Percentiles rank a stretch among this genome's conserved stretches.
Conservation (phyloP, 306 rosid species). For the Bauhinia variegata region DNA sequence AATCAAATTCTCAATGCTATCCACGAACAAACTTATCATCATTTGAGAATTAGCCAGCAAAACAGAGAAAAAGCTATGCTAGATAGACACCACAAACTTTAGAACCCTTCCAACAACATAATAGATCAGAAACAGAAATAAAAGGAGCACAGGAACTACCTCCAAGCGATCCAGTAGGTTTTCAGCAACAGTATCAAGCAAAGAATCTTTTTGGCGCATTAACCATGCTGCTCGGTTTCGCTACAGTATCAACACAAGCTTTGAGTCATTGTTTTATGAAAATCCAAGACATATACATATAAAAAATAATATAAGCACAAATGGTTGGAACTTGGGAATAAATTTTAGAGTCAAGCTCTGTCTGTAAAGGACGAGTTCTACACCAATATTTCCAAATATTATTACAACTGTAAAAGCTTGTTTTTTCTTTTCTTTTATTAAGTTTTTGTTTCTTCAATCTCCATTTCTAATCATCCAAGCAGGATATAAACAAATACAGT, state of each 20-base stretch:
- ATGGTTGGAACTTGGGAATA: background rate
- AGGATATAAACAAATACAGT: too few species aligned
- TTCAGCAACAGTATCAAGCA: constrained; percentile 69
- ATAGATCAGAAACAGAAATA: background rate
- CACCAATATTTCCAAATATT: background rate
- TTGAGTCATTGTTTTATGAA: background rate
- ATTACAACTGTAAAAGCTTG: background rate
- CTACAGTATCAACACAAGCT: constrained; percentile 41
- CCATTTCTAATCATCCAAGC: background rate
- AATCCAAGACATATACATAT: background rate
- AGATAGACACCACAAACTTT: background rate
- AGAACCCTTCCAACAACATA: background rate
- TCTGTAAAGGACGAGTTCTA: background rate
- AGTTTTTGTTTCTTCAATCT: background rate
- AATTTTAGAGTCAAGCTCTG: too few species aligned
- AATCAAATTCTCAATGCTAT: background rate
- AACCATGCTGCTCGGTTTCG: constrained; percentile 94
- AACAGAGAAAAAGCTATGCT: background rate
- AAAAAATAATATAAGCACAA: background rate
- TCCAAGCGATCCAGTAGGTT: constrained; percentile 83
- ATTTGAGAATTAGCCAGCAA: background rate
- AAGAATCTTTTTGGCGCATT: constrained; percentile 71
- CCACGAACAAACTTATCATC: background rate
- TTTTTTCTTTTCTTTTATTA: too few species aligned
- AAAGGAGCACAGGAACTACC: constrained; percentile 53